Evolutionary conservation across 306 rosid species (phyloP).

Genomic region (Quercus robur): DNA sequence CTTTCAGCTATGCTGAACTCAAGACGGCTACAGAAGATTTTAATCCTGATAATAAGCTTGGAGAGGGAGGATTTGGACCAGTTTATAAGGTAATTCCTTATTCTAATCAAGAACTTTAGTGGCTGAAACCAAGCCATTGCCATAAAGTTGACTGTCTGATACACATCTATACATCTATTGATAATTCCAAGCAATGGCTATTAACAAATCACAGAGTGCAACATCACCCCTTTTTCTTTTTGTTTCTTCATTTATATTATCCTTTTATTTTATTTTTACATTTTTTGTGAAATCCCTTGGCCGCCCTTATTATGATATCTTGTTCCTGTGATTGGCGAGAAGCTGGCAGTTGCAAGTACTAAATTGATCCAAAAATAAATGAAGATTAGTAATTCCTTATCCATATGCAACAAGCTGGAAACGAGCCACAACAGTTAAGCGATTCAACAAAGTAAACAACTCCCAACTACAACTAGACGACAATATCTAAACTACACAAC

Average conservation of each 20-base stretch:
- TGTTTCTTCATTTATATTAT: not conserved
- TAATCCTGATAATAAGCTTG: slow-evolving; percentile 49
- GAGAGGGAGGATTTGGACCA: slow-evolving; percentile 92
- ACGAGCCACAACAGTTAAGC: no score
- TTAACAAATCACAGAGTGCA: not conserved
- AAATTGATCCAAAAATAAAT: not conserved
- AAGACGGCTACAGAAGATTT: slow-evolving; percentile 64
- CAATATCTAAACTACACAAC: no score
- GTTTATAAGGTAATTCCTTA: slow-evolving; percentile 54
- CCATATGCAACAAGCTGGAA: not conserved
- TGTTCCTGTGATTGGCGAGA: not conserved
- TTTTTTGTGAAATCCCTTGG: not conserved
- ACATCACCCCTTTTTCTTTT: not conserved
- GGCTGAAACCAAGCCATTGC: not conserved
- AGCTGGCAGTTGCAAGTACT: not conserved
- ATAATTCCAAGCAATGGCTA: not conserved
- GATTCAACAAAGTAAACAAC: no score
- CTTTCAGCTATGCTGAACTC: slow-evolving; percentile 60
- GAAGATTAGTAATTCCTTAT: not conserved
- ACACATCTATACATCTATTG: not conserved
- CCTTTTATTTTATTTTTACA: not conserved
- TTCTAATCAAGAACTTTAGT: not conserved
- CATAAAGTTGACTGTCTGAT: not conserved
- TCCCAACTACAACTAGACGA: no score
- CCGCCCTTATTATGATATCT: not conserved